Base-by-base conservation (phyloP, 2,329 filamentous ascomycete species). In the Bipolaris victoriae region DNA sequence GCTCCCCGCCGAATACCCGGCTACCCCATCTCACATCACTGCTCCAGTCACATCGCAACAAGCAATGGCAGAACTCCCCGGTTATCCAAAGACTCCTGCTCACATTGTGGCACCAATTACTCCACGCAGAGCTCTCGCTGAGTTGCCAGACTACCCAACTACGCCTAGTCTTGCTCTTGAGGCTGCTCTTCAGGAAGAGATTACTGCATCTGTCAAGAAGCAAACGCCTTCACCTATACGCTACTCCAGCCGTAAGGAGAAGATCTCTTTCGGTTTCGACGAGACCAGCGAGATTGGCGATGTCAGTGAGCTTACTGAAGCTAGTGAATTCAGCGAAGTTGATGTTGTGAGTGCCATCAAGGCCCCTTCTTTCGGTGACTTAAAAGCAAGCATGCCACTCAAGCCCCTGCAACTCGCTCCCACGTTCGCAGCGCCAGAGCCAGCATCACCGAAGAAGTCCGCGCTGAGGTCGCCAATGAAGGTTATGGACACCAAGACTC, bases 381-480 rank as follows among this genome's bases (percentile, higher is more conserved):
- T 57, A 15, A 48, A 60, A 35, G 54, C 64, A 31, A 62, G 56
- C 10, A 22, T 65, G 35, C 60, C 61, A 16, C 35, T 67, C 18
- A 65, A 66, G 31, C 64, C 67, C 15, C 52, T 62, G 11, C 60
- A 63, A 37, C 57, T 62, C 18, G 49, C 44, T 5, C 52, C 57
- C 20, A 45, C 41, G 9, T 49, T 60, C 9, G 45, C 61, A n/a
- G 58, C 48, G n/a, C 58, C 58, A 13, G 55, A 61, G 7, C 55
- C 61, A 4, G 60, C 55, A 11, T 73, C 70, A 10, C 69, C 70
- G 4, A 65, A 62, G 43, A 73, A 73, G 60, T 77, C 75, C 13
- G 66, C 74, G 10, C 60, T 77, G 2, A 71, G 72, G 29, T 77
- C 75, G n/a, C 75, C 75, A 15, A 59, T 73, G 51, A 76, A 73